Conservation (phyloP, 2,329 filamentous ascomycete genomes). For the Monilinia polystroma region DNA sequence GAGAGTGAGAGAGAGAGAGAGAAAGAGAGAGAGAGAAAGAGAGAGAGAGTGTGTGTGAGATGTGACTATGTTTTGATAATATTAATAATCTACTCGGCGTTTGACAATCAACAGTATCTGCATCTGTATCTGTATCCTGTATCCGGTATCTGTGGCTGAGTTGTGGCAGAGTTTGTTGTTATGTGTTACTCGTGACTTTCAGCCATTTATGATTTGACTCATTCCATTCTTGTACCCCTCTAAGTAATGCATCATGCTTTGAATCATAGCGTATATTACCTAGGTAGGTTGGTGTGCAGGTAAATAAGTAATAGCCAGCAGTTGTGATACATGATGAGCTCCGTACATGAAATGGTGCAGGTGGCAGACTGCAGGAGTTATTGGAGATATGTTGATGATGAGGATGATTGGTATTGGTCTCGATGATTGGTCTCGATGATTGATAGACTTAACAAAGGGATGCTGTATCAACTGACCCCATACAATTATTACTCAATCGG, state of each 20-base stretch:
- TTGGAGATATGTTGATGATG: background rate
- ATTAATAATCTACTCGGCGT: too few species aligned
- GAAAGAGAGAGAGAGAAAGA: too few species aligned
- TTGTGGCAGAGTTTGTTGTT: background rate
- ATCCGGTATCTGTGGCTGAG: background rate
- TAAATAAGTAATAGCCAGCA: background rate
- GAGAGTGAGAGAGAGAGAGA: too few species aligned
- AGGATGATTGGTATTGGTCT: background rate
- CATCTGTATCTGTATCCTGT: too few species aligned
- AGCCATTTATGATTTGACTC: background rate
- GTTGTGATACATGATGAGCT: background rate
- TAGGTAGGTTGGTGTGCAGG: background rate
- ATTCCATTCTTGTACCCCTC: background rate
- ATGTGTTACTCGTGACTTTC: background rate
- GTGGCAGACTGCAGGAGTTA: conserved; percentile 8
- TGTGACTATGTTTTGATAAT: too few species aligned
- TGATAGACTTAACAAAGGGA: background rate
- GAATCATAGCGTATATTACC: background rate
- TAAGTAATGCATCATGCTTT: background rate
- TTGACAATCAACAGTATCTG: too few species aligned
- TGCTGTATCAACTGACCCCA: conserved; percentile 17
- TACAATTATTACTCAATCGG: conserved; percentile 15
- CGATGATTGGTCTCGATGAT: background rate
- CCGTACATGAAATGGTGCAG: background rate
- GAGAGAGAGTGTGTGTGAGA: too few species aligned